Conservation (phyloP, 2,329 filamentous ascomycete genomes). For the Aspergillus calidoustus region DNA sequence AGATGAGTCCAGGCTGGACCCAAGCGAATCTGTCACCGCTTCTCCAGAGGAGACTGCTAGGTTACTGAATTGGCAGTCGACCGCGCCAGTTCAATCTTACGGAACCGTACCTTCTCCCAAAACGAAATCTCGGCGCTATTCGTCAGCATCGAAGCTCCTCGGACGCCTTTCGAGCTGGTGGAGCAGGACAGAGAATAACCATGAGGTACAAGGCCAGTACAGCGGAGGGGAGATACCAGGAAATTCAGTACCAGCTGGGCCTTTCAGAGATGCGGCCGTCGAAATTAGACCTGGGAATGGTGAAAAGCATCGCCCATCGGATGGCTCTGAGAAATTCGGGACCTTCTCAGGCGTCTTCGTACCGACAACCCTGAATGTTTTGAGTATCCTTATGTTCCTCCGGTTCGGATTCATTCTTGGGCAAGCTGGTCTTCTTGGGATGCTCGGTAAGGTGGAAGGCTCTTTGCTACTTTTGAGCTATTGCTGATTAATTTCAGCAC, state of each 20-base stretch:
- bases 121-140: slow-evolving; percentile 22
- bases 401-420: slow-evolving; percentile 85
- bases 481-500: slow-evolving; percentile 47
- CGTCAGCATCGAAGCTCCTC: slow-evolving; percentile 29
- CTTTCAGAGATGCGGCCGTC: slow-evolving; percentile 30
- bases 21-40: slow-evolving; percentile 32
- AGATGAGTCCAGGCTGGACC: slow-evolving; percentile 42
- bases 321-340: slow-evolving; percentile 66
- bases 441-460: slow-evolving; percentile 60
- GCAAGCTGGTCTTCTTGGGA: slow-evolving; percentile 77
- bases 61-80: slow-evolving; percentile 29
- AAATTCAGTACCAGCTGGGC: slow-evolving; percentile 25
- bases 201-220: slow-evolving; percentile 10
- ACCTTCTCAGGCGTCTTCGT: slow-evolving; percentile 82
- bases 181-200: slow-evolving; percentile 21
- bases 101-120: slow-evolving; percentile 27
- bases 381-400: slow-evolving; percentile 91
- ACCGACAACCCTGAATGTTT: slow-evolving; percentile 84
- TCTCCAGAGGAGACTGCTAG: slow-evolving; percentile 30
- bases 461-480: slow-evolving; percentile 1
- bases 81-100: slow-evolving; percentile 29
- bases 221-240: slow-evolving; percentile 18
- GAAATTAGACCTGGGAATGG: slow-evolving; percentile 39
- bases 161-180: slow-evolving; percentile 33
- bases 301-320: slow-evolving; percentile 31